Conservation (phyloP, 208 protist species). For the Trypanosoma melophagium region DNA sequence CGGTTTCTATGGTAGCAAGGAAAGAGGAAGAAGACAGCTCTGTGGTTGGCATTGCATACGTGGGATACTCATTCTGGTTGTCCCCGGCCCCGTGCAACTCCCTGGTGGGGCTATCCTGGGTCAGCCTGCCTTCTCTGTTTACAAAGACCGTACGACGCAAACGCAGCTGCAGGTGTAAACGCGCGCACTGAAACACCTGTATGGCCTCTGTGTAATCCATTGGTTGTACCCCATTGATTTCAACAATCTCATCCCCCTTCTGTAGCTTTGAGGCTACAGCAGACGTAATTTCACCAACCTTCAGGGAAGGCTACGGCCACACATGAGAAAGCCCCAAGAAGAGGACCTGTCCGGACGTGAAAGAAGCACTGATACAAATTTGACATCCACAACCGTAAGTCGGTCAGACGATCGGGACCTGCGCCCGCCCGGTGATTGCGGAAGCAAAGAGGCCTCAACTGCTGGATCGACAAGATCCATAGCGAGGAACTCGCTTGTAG, state of each 20-base stretch:
- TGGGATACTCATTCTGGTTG: no score
- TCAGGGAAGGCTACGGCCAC: constrained; percentile 15
- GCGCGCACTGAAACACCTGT: constrained; percentile 16
- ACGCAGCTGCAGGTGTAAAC: constrained; percentile 17
- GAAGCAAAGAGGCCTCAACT: constrained; percentile 5
- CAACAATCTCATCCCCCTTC: constrained; percentile 34
- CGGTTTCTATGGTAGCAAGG: neutral
- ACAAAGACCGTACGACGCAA: constrained; percentile 4
- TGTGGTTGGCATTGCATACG: no score
- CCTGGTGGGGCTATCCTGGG: neutral
- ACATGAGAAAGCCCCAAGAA: constrained; percentile 24
- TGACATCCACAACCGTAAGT: neutral
- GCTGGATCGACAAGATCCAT: constrained; percentile 12
- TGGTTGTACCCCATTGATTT: constrained; percentile 30
- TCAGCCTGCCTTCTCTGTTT: neutral
- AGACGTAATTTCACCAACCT: constrained; percentile 16
- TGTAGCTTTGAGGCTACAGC: constrained; percentile 2
- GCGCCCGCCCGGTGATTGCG: neutral
- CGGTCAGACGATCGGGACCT: neutral
- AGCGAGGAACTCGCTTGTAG: neutral
- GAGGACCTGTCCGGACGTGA: constrained; percentile 1
- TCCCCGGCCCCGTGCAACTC: no score
- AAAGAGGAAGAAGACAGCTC: neutral
- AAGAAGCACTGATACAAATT: constrained; percentile 1
- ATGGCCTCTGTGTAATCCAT: constrained; percentile 28